Evolutionary conservation across 106 monocot species (phyloP), one percentile per base, ranked within the genome.

Genomic region (Narthecium ossifragum): DNA sequence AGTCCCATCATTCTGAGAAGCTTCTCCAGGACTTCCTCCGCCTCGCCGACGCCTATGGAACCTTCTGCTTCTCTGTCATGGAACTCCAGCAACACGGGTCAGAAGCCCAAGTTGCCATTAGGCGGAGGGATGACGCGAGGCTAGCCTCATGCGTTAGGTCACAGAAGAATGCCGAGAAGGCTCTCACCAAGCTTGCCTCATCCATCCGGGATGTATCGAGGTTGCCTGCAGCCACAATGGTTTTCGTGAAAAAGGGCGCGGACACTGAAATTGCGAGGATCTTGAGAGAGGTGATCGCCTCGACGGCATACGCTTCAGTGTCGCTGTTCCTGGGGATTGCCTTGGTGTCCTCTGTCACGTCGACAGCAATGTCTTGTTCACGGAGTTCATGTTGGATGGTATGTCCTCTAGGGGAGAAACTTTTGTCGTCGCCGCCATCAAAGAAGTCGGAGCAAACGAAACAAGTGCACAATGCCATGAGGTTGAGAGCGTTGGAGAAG

Each of bases 1-100:
- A 74, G 46, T 67, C 68, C 67, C 74, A 67, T 28, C 53, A 3
- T 24, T 55, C 62, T 28, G 67, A 46, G 18, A 67, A 74, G 53
- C n/a, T n/a, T n/a, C n/a, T n/a, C n/a, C n/a, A n/a, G n/a, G n/a
- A n/a, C n/a, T n/a, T n/a, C n/a, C n/a, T n/a, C n/a, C n/a, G n/a
- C n/a, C n/a, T n/a, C n/a, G n/a, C n/a, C n/a, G n/a, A n/a, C n/a
- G n/a, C n/a, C 41, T 67, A 61, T 47, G 67, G 67, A 1, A 41
- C 61, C 32, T 68, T 74, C 55, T 41, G 67, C 5, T 20, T 25
- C 21, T 53, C 61, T 1, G 20, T 74, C 0, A 34, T 74, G 6
- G 11, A 66, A 4, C 60, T 67, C 6, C 60, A 62, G 18, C 53
- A 68, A 46, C 41, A 53, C 40, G 55, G 48, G 34, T 52, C 55